phyloP scores from a whole-genome alignment of 164 flowering plant genomes.

The Berberis thunbergii region DNA sequence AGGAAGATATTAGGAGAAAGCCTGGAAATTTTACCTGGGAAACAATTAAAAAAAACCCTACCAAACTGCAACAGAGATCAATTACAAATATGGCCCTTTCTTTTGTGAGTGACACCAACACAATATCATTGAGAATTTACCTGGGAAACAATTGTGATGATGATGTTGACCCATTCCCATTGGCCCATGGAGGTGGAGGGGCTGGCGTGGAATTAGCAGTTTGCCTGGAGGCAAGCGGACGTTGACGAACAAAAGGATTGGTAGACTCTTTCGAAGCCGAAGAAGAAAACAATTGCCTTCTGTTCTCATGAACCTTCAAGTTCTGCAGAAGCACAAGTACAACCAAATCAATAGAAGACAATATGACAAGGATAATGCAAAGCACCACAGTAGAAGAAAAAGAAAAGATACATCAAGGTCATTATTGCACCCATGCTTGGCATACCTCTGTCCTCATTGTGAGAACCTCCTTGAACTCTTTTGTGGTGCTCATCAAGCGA shows the following conservation, averaged over 20 bases:
- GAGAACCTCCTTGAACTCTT: conserved; percentile 96
- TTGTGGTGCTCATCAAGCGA: conserved; percentile 88
- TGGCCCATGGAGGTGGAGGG: conserved; percentile 91
- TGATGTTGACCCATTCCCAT: conserved; percentile 48
- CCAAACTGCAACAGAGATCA: too few relatives aligned
- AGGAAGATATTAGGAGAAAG: too few relatives aligned
- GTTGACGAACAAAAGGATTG: conserved; percentile 92
- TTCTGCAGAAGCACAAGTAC: conserved; percentile 39
- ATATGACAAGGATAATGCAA: neutral
- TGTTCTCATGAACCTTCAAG: conserved; percentile 78
- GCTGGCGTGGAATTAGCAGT: conserved; percentile 38
- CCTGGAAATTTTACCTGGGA: too few relatives aligned
- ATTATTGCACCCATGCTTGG: neutral
- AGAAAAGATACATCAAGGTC: neutral
- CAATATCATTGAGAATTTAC: conserved; percentile 21
- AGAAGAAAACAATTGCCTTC: conserved; percentile 86
- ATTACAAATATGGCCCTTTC: neutral
- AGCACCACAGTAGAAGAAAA: neutral
- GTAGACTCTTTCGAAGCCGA: conserved; percentile 64
- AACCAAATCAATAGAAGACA: neutral
- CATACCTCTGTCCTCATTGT: conserved; percentile 92
- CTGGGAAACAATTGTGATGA: conserved; percentile 53
- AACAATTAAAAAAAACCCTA: too few relatives aligned
- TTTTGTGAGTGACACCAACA: neutral
- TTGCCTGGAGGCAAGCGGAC: conserved; percentile 66